These are phyloP conservation scores for Neofusicoccum ribis DNA, from an alignment of 2,329 filamentous ascomycete species.

Conservation along the genomic window DNA sequence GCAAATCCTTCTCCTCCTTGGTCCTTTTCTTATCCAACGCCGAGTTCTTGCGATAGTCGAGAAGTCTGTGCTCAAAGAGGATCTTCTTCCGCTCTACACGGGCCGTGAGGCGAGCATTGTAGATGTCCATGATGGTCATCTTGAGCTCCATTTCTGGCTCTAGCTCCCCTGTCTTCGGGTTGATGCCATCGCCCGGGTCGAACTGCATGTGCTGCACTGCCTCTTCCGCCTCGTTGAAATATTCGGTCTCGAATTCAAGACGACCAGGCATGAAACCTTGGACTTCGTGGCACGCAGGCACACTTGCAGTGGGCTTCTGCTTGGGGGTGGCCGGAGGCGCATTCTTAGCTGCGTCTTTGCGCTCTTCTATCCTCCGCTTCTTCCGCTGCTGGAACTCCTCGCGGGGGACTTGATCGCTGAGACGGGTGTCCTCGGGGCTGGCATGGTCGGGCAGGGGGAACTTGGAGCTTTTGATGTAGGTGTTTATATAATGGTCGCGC, in stretches of 20 bases:
- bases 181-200: slow-evolving; percentile 90
- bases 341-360: slow-evolving; percentile 82
- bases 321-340: slow-evolving; percentile 83
- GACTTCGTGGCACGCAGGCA: slow-evolving; percentile 95
- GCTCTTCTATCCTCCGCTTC: slow-evolving; percentile 88
- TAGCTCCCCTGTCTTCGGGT: slow-evolving; percentile 77
- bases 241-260: slow-evolving; percentile 95
- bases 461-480: slow-evolving; percentile 77
- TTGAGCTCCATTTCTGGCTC: slow-evolving; percentile 98
- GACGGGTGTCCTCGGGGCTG: slow-evolving; percentile 74
- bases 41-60: slow-evolving; percentile 91
- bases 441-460: slow-evolving; percentile 89
- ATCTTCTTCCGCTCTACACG: slow-evolving; percentile 94
- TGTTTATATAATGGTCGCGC: slow-evolving; percentile 86
- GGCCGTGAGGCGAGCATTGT: slow-evolving; percentile 87
- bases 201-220: slow-evolving; percentile 98
- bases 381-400: slow-evolving; percentile 93
- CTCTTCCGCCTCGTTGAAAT: slow-evolving; percentile 96
- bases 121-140: slow-evolving; percentile 97
- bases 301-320: slow-evolving; percentile 92
- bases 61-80: slow-evolving; percentile 89
- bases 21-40: slow-evolving; percentile 90
- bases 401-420: slow-evolving; percentile 78
- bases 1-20: slow-evolving; percentile 87
- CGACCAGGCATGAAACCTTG: slow-evolving; percentile 98